Conservation (phyloP, 164 flowering plant genomes). For the Kalanchoe fedtschenkoi region DNA sequence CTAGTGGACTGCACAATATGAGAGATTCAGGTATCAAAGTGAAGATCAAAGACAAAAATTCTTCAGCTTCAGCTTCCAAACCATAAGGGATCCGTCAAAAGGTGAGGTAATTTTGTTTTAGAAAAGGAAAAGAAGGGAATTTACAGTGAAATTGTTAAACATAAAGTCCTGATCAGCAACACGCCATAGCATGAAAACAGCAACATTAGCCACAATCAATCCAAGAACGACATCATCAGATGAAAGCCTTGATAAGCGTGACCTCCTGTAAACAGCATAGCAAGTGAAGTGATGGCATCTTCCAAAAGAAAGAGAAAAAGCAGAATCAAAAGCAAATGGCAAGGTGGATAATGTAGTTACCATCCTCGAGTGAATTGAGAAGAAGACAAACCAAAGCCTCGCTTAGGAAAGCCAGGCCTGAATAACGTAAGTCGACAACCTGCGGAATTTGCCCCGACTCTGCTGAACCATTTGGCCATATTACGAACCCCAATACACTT, state of each 20-base stretch:
- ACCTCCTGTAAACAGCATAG: conserved; percentile 39
- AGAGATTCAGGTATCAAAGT: background rate
- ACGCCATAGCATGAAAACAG: conserved; percentile 66
- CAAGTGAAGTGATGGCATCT: background rate
- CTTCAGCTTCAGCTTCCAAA: background rate
- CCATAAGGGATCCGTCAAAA: background rate
- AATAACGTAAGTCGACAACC: background rate
- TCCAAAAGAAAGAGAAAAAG: background rate
- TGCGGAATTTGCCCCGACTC: background rate
- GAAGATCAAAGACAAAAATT: background rate
- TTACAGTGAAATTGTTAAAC: conserved; percentile 63
- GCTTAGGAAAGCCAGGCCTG: background rate
- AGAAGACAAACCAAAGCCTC: background rate
- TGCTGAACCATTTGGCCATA: background rate
- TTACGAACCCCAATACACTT: background rate
- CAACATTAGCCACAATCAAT: conserved; percentile 59
- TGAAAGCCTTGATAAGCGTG: conserved; percentile 31
- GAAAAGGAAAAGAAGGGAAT: conserved; percentile 5
- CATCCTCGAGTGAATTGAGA: background rate
- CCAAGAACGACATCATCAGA: conserved; percentile 37
- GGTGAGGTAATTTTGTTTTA: background rate
- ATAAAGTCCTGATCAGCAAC: conserved; percentile 48
- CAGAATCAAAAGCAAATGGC: background rate
- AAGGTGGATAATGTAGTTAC: background rate
- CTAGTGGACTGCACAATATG: background rate